Conservation (phyloP, 148 eudicot species). For the Talinum fruticosum region DNA sequence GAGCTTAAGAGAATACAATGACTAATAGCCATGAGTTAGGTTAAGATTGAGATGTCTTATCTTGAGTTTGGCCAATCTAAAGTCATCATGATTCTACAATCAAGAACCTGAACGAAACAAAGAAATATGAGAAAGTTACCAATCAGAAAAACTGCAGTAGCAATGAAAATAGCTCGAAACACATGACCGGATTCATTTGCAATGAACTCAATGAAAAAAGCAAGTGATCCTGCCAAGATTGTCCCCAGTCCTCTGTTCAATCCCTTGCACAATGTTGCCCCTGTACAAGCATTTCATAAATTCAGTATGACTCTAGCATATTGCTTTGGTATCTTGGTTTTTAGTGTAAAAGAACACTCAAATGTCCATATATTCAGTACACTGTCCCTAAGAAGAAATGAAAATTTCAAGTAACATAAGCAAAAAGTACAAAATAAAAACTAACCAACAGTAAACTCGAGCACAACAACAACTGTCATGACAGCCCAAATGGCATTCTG, state of each 20-base stretch:
- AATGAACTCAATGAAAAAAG: constrained; percentile 63
- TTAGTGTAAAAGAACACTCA: too few species aligned
- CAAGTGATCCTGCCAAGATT: constrained; percentile 70
- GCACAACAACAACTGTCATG: constrained; percentile 95
- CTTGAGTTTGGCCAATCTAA: background rate
- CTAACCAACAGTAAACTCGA: constrained; percentile 90
- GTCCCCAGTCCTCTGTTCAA: constrained; percentile 90
- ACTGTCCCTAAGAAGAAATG: background rate
- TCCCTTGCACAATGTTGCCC: constrained; percentile 95
- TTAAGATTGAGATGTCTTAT: background rate
- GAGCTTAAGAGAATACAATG: too few species aligned
- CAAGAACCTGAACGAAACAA: background rate
- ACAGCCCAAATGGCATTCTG: constrained; percentile 87
- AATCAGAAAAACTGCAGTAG: constrained; percentile 57
- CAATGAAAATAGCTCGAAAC: constrained; percentile 67
- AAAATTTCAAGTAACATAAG: background rate
- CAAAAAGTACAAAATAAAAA: background rate
- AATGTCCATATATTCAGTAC: too few species aligned
- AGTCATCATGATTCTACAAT: background rate
- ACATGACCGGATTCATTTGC: constrained; percentile 45
- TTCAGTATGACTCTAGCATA: too few species aligned
- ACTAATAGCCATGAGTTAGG: background rate
- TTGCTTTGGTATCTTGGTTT: too few species aligned
- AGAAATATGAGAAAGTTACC: constrained; percentile 35
- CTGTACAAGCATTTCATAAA: constrained; percentile 26